Base-by-base conservation (phyloP, 768 basidiomycete genomes). In the Auriscalpium microsporum region DNA sequence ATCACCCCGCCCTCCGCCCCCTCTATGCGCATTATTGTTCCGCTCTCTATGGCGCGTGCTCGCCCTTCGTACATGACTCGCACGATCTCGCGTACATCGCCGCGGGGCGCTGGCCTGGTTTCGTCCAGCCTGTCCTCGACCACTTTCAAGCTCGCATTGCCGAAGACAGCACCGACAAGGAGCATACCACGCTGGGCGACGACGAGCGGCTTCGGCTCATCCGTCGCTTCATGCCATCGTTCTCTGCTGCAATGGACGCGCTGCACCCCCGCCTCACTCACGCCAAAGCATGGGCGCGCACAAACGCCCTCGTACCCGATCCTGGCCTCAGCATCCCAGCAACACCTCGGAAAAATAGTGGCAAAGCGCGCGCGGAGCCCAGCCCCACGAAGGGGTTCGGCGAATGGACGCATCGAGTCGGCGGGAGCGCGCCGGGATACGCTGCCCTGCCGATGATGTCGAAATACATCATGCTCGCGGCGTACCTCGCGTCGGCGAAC, bases 401-500 rank as follows among this genome's bases (percentile, higher is more conserved):
- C 10, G 50, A 37, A 8, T 53, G 52, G 21, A 53, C 28, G 21
- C n/a, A n/a, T n/a, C n/a, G 53, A 56, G 35, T 62, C 48, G 63
- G 53, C 35, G 46, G 52, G 33, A 65, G 62, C 28, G 64, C 73
- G 14, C 65, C 66, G 4, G 68, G 72, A 17, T 28, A 28, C 28
- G 28, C 28, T 28, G 28, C 28, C 28, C 72, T 87, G 37, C 83
- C 86, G 1, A 77, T 79, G 4, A 80, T 88, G 75, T 82, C 83
- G 19, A 87, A 86, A 63, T 92, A 82, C 62, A 74, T 93, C 21
- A 70, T 94, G 5, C 67, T 93, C 4, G 86, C 89, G 0, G 80
- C 84, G 1, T 95, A 84, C 64, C 69, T 93, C 42, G 90, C 91
- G 6, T 90, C 90, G 44, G 87, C 85, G 44, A 96, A 95, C 63